Percentiles rank a stretch among this genome's conserved stretches.
These are phyloP conservation scores for Myrica gale DNA, from an alignment of 306 rosid species.

Conservation along the genomic window DNA sequence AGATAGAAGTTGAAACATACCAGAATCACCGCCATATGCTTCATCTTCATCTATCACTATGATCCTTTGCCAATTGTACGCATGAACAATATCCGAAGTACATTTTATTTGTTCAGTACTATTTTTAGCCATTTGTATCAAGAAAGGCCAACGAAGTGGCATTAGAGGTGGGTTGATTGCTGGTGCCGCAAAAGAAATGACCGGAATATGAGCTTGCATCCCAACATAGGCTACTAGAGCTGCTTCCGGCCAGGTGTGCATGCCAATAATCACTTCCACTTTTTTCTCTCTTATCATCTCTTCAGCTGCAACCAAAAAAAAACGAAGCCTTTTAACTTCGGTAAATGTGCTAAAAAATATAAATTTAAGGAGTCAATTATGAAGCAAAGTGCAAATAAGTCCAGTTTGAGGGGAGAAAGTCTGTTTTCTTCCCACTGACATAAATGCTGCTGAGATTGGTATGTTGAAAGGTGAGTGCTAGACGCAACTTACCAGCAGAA, in stretches of 20 bases:
- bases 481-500: conserved; percentile 35
- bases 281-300: conserved; percentile 36
- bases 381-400: no score
- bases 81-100: conserved; percentile 47
- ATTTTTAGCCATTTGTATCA: conserved; percentile 39
- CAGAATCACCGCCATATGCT: conserved; percentile 43
- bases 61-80: conserved; percentile 47
- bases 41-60: conserved; percentile 51
- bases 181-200: conserved; percentile 57
- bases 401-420: no score
- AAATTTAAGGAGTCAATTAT: no score
- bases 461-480: background rate
- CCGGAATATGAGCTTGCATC: conserved; percentile 43
- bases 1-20: conserved; percentile 44
- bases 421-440: no score
- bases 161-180: conserved; percentile 39
- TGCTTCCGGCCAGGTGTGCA: conserved; percentile 57
- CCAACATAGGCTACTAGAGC: conserved; percentile 51
- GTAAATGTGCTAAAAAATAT: no score
- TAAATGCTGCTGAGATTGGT: no score
- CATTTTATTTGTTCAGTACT: conserved; percentile 36
- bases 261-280: conserved; percentile 51
- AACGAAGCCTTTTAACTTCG: no score
- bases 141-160: conserved; percentile 46
- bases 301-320: conserved; percentile 39